Evolutionary conservation across 805 yeast genomes (phyloP), one percentile per base, ranked within the genome.

Genomic region (Yarrowia hollandica): DNA sequence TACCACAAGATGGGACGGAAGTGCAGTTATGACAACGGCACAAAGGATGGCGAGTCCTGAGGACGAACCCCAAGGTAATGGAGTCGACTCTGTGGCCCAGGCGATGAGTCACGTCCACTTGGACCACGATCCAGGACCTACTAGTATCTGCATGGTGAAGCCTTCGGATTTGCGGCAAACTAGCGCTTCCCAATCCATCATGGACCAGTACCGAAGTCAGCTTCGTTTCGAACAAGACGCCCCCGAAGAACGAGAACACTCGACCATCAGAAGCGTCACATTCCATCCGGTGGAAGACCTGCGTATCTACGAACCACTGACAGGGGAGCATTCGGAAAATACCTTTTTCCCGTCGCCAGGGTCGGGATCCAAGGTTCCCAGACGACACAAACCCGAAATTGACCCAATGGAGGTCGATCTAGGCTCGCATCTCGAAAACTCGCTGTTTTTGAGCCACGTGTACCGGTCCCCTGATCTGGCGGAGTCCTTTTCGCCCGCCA

Each of bases 291-390:
- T 48, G 10, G 55, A 48, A 6, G 55, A 48, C 21, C 18, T 33
- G 26, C 19, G 34, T 2, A 33, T 48, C 21, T 48, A 31, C 22
- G 55, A 48, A 18, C 55, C 55, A 10, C 39, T 48, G 5, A 33
- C 55, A 5, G 55, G 55, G 6, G 55, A 48, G 39, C 55, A 48
- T 19, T 48, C 55, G 12, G 55, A 48, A 6, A 31, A 48, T 30
- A 23, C 55, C 10, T 48, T 48, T 22, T 33, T 48, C 30, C 55
- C 55, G 4, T 48, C 55, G 3, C 55, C 55, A 6, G 55, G 55
- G 12, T 48, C 55, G 15, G 55, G 55, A 11, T 31, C 55, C 15
- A 48, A 33, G 22, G 39, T 48, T 2, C 55, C 55, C 4, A 8
- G 55, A 7, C 5, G 26, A 18, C 21, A 34, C 8, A 16, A 16